Evolutionary conservation across 2,329 filamentous ascomycete genomes (phyloP), one percentile per base, ranked within the genome.

Genomic region (Aschersonia sp.): DNA sequence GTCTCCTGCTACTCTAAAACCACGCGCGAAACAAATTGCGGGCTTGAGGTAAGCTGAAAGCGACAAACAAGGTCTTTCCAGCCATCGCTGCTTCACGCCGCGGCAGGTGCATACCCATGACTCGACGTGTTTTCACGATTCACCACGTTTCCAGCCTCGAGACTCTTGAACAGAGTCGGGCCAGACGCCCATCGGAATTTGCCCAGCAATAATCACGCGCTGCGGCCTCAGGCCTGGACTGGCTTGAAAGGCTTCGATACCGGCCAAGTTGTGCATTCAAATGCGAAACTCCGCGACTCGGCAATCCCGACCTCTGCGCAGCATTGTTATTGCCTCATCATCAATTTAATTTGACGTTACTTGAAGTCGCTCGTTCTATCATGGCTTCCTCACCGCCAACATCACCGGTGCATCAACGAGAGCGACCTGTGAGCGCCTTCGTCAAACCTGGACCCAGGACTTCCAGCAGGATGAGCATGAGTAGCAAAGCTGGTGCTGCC

Each of bases 401-500:
- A 51, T 87, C 83, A 61, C 83, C 73, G 60, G 66, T 71, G 60
- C 63, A 66, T 52, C 55, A 66, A 51, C 69, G 75, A 54, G 76
- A 79, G 64, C 78, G 87, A 64, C 87, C 88, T 47, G 72, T 87
- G 73, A 94, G 86, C 70, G 82, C 79, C 62, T 81, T 94, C 71
- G 78, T 88, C 59, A 81, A 83, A 58, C 76, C 85, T 43, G 74
- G 83, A 42, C 75, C 72, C 29, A 66, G 87, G 62, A 92, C 86
- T 62, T 85, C 74, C 56, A 94, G 87, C 67, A 84, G 89, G 56
- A 72, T 94, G 74, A 94, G 87, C 69, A 83, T 84, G 70, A 82
- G 75, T 58, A 85, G 84, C 68, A 90, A 84, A 65, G 81, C 79
- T 46, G 81, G 78, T 58, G 81, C 74, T 46, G 83, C 80, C 53